Conservation (phyloP, 345 rosid species). For the Populus simonii region DNA sequence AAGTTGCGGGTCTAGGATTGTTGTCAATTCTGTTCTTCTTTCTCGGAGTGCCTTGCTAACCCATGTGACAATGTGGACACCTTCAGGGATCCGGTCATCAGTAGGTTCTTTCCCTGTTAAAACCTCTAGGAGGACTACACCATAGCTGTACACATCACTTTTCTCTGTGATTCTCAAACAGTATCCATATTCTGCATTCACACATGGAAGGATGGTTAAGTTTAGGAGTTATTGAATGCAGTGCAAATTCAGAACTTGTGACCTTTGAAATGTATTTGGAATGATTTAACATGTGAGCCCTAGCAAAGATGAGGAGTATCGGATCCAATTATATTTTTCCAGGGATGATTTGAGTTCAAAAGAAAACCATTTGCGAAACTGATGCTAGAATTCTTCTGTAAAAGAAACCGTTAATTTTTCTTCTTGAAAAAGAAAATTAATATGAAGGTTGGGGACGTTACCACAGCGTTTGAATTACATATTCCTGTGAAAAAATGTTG, state of each 20-base stretch:
- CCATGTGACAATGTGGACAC: conserved; percentile 61
- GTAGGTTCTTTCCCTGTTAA: conserved; percentile 60
- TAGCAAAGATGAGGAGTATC: neutral
- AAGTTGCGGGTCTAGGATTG: conserved; percentile 52
- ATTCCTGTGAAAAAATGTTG: neutral
- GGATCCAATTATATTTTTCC: neutral
- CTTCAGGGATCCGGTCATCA: conserved; percentile 45
- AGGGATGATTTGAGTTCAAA: neutral
- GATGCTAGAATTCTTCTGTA: neutral
- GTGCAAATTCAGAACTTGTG: neutral
- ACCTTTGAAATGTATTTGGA: too few relatives aligned
- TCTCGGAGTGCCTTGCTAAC: conserved; percentile 47
- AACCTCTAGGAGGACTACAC: conserved; percentile 61
- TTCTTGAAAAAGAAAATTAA: neutral
- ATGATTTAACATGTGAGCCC: neutral
- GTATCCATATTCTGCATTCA: conserved; percentile 63
- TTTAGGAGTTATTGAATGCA: neutral
- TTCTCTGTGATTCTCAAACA: conserved; percentile 62
- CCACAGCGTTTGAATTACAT: neutral
- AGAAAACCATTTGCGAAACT: neutral
- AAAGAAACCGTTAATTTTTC: neutral
- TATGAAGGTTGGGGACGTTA: neutral
- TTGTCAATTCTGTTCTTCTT: conserved; percentile 43
- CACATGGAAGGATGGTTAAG: neutral
- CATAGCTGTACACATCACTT: conserved; percentile 76